Evolutionary conservation across 495 filamentous ascomycete species (phyloP).

Genomic region (Lasiosphaeriaceae sp.): DNA sequence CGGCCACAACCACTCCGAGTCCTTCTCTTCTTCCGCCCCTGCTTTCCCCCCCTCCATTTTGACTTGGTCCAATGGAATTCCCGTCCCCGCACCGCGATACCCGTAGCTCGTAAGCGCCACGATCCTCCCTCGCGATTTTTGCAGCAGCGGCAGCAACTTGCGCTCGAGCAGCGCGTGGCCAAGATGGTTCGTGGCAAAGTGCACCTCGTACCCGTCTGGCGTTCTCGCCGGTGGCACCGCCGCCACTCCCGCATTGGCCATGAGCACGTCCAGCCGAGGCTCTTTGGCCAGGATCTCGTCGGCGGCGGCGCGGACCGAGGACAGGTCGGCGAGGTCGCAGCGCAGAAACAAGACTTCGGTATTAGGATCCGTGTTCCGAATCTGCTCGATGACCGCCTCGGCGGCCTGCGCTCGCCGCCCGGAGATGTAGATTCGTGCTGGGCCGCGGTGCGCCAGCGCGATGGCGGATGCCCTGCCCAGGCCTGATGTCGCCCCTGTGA

Average conservation of each 20-base stretch:
- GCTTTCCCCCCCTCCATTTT: slow-evolving; percentile 19
- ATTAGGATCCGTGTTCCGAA: background rate
- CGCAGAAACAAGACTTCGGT: slow-evolving; percentile 10
- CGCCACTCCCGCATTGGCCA: slow-evolving; percentile 43
- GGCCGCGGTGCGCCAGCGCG: slow-evolving; percentile 53
- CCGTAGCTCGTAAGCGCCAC: slow-evolving; percentile 32
- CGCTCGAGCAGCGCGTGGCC: slow-evolving; percentile 61
- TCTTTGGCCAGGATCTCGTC: slow-evolving; percentile 3
- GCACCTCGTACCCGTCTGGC: slow-evolving; percentile 62
- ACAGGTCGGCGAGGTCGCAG: slow-evolving; percentile 18
- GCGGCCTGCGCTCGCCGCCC: slow-evolving; percentile 19
- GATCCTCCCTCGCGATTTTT: slow-evolving; percentile 36
- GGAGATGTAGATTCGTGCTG: slow-evolving; percentile 56
- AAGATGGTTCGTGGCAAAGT: slow-evolving; percentile 67
- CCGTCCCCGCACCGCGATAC: slow-evolving; percentile 30
- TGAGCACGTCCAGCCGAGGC: slow-evolving; percentile 12
- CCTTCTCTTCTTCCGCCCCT: slow-evolving; percentile 16
- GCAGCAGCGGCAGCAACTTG: slow-evolving; percentile 56
- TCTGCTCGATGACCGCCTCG: slow-evolving; percentile 10
- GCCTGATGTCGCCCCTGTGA: slow-evolving; percentile 64
- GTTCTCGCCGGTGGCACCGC: slow-evolving; percentile 46
- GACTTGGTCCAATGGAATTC: slow-evolving; percentile 35
- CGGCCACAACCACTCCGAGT: slow-evolving; percentile 2
- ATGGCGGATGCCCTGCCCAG: slow-evolving; percentile 54
- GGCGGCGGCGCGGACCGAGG: slow-evolving; percentile 13